Evolutionary conservation across 176 grass and related monocot genomes (phyloP).

Genomic region (Ampelocalamus luodianensis): DNA sequence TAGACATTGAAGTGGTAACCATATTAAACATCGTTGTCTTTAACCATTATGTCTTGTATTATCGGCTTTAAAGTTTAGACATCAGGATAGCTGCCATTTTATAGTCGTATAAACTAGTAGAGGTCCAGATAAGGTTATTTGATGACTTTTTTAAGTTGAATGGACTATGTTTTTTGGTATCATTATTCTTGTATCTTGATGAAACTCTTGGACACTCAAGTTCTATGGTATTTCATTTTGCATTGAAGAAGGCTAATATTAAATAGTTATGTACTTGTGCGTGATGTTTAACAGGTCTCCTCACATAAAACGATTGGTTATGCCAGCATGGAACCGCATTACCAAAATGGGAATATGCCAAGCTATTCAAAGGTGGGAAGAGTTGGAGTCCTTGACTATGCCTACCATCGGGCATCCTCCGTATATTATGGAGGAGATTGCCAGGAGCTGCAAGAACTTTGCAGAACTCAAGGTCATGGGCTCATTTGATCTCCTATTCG

Average conservation of each 20-base stretch:
- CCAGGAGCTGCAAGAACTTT: conserved; percentile 81
- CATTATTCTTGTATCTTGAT: conserved; percentile 18
- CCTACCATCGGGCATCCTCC: conserved; percentile 72
- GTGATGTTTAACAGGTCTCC: conserved; percentile 66
- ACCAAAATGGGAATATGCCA: conserved; percentile 66
- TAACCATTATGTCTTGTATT: conserved; percentile 14
- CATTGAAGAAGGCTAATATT: conserved; percentile 24
- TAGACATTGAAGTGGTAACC: conserved; percentile 11
- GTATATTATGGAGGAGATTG: conserved; percentile 90
- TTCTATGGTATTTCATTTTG: conserved; percentile 18
- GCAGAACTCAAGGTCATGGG: conserved; percentile 94
- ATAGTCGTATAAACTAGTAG: conserved; percentile 2
- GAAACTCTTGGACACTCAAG: conserved; percentile 18
- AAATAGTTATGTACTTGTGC: not conserved
- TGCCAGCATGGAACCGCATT: conserved; percentile 98
- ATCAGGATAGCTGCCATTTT: conserved; percentile 16
- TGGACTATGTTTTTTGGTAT: not conserved
- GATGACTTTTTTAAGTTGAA: conserved; percentile 16
- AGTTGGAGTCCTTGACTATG: conserved; percentile 94
- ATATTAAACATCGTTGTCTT: conserved; percentile 1
- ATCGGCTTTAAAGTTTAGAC: not conserved
- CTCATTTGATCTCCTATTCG: conserved; percentile 68
- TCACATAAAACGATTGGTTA: conserved; percentile 76
- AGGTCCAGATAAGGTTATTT: conserved; percentile 12
- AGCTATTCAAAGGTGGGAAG: conserved; percentile 76